Base-by-base conservation (phyloP, 2,329 filamentous ascomycete genomes). In the Chaetoscypha palmicola region DNA sequence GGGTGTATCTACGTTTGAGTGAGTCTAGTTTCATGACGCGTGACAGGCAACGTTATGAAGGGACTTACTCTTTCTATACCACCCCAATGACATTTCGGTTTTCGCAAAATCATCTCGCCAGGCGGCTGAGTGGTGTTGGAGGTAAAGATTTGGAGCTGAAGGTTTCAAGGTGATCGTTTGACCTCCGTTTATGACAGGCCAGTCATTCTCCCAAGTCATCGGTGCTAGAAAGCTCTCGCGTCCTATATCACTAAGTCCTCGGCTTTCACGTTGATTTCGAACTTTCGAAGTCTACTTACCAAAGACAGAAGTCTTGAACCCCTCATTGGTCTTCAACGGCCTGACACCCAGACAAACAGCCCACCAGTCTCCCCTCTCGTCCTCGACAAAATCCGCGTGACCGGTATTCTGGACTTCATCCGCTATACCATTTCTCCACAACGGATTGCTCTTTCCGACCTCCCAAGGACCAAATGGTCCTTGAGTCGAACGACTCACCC, bases 391-490 rank as follows among this genome's bases (percentile, higher is more conserved):
- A 50, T 70, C 67, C 3, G 62, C 63, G 58, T 71, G 69, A 0
- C 68, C 69, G 0, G 66, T 68, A 40, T 66, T 66, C 48, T 69
- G 62, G 19, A 73, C 46, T 42, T 70, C 68, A 33, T 73, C 70
- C 3, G 67, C 59, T 53, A 43, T 76, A 67, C 53, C 72, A 34
- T 72, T 68, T 0, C 72, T 73, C 43, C 81, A 63, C 34, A 83
- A 67, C 32, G 78, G 68, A 46, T 77, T 75, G 33, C 73, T 63
- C 0, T 77, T 75, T 21, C 77, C 76, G 1, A 69, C 59, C 53
- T 79, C 73, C 62, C 81, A 84, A 0, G 79, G 79, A 0, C 80
- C 80, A 65, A 40, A 47, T 12, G 75, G 76, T 44, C 77, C 58
- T 56, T 70, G 53, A 11, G 21, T 24, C 5, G 69, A 66, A 42